Percentiles rank a stretch among this genome's conserved stretches.
Conservation (phyloP, 495 filamentous ascomycete species). For the Corynascus novoguineensis region DNA sequence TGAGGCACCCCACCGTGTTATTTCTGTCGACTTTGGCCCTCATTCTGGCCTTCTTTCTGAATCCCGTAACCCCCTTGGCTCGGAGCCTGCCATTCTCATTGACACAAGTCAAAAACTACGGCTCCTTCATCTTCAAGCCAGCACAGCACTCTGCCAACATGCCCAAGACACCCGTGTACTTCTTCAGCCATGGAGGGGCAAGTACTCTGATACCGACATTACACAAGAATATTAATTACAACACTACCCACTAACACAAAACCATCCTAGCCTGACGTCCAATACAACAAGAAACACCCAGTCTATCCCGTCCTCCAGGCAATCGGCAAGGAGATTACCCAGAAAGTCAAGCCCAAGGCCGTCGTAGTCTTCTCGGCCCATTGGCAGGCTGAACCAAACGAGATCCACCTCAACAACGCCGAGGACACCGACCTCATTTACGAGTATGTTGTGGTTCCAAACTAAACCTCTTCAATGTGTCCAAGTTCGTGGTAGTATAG, state of each 20-base stretch:
- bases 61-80: slow-evolving; percentile 1
- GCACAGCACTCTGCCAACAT: slow-evolving; percentile 21
- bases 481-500: neutral
- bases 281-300: slow-evolving; percentile 68
- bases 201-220: slow-evolving; percentile 30
- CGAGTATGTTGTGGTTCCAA: slow-evolving; percentile 64
- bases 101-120: slow-evolving; percentile 13
- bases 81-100: neutral
- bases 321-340: slow-evolving; percentile 74
- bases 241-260: slow-evolving; percentile 9
- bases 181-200: slow-evolving; percentile 72
- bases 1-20: slow-evolving; percentile 6
- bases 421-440: slow-evolving; percentile 71
- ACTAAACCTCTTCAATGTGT: too few species aligned
- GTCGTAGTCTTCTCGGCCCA: slow-evolving; percentile 85
- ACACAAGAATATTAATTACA: neutral
- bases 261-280: slow-evolving; percentile 63
- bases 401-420: slow-evolving; percentile 66
- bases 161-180: slow-evolving; percentile 60
- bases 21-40: slow-evolving; percentile 7
- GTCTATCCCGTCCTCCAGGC: slow-evolving; percentile 62
- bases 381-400: slow-evolving; percentile 61
- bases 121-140: slow-evolving; percentile 7
- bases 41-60: slow-evolving; percentile 15
- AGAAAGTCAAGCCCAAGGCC: slow-evolving; percentile 71